Evolutionary conservation across 257 asterid species (phyloP).

Genomic region (Solanum lycopersicoides): DNA sequence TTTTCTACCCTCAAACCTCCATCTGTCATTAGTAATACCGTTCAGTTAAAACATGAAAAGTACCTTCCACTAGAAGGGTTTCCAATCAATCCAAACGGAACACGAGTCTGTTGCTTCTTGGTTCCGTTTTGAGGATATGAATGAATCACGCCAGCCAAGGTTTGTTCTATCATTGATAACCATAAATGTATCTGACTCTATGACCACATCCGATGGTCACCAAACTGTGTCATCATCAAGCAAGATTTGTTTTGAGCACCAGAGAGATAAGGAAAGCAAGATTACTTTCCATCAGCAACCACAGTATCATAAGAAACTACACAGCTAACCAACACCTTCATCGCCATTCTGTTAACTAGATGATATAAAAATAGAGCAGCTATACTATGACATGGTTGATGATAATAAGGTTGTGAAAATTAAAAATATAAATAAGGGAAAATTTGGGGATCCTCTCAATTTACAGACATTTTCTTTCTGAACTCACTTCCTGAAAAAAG

Average conservation of each 20-base stretch:
- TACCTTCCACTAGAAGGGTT: background rate
- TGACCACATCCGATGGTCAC: background rate
- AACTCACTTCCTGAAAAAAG: slow-evolving; percentile 18
- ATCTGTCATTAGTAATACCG: background rate
- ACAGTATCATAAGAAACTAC: background rate
- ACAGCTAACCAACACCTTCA: background rate
- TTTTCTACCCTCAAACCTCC: background rate
- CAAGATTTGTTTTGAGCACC: background rate
- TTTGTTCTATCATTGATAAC: background rate
- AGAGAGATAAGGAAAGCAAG: background rate
- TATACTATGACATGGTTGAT: background rate
- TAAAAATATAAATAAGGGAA: background rate
- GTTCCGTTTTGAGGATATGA: background rate
- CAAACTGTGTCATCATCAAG: background rate
- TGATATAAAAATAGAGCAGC: background rate
- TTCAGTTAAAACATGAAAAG: background rate
- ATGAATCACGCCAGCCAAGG: background rate
- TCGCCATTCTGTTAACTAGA: background rate
- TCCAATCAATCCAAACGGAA: background rate
- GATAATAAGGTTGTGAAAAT: background rate
- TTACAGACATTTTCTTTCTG: slow-evolving; percentile 25
- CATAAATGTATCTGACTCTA: background rate
- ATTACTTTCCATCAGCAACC: background rate
- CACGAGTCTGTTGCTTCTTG: background rate
- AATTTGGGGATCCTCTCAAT: slow-evolving; percentile 28